phyloP scores from a whole-genome alignment of 805 yeast genomes.

The Kurtzmaniella cleridarum region DNA sequence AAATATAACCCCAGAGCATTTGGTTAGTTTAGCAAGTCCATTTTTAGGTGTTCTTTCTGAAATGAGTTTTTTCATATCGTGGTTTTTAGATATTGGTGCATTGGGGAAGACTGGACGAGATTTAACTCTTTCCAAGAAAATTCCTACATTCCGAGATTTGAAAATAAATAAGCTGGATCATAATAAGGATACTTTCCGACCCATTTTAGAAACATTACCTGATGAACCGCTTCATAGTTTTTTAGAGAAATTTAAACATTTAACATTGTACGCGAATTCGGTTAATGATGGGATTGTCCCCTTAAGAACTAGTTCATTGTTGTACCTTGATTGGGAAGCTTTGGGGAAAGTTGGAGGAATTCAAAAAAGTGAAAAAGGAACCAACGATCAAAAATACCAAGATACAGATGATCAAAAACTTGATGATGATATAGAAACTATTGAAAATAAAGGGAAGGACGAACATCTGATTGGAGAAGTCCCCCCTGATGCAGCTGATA shows the following conservation, averaged over 20 bases:
- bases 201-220: slow-evolving; percentile 36
- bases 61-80: slow-evolving; percentile 31
- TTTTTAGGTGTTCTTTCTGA: slow-evolving; percentile 38
- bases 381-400: not conserved
- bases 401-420: not conserved
- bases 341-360: slow-evolving; percentile 31
- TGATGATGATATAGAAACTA: not conserved
- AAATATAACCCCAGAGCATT: slow-evolving; percentile 25
- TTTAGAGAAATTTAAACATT: slow-evolving; percentile 23
- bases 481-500: not conserved
- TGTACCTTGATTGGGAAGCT: slow-evolving; percentile 39
- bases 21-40: slow-evolving; percentile 39
- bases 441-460: not conserved
- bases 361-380: slow-evolving; percentile 1
- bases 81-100: slow-evolving; percentile 41
- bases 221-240: slow-evolving; percentile 32
- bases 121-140: slow-evolving; percentile 30
- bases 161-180: slow-evolving; percentile 8
- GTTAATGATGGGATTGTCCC: slow-evolving; percentile 44
- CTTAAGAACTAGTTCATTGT: slow-evolving; percentile 35
- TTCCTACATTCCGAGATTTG: slow-evolving; percentile 20
- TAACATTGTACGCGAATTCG: slow-evolving; percentile 40
- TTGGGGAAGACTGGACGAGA: slow-evolving; percentile 43
- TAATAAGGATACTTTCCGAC: slow-evolving; percentile 18
- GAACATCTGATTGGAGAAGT: slow-evolving; percentile 1